Evolutionary conservation across 179 eudicot species (phyloP).

Genomic region (Corrigiola litoralis): DNA sequence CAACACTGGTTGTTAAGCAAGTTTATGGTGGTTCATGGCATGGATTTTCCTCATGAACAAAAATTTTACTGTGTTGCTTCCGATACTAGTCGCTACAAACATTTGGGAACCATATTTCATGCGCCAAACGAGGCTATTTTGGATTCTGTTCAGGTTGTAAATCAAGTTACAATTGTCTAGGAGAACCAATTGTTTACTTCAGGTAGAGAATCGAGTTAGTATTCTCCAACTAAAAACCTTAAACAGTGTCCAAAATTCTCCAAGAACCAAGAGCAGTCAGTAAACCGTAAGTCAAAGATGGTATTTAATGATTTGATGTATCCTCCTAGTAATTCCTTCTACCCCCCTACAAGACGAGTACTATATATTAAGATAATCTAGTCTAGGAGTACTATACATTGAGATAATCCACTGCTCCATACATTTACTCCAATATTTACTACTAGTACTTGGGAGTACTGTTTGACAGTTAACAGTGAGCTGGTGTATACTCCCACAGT

Average conservation of each 20-base stretch:
- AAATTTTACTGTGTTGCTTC: no score
- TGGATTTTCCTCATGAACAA: no score
- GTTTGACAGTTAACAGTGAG: constrained; percentile 5
- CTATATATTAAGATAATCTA: background rate
- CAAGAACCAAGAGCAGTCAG: background rate
- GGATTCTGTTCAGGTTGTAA: background rate
- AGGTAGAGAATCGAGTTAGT: background rate
- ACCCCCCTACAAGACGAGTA: background rate
- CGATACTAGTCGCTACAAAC: background rate
- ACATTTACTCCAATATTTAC: background rate
- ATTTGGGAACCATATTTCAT: background rate
- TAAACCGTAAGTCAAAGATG: background rate
- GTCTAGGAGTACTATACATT: background rate
- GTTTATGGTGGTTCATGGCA: no score
- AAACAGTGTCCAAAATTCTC: background rate
- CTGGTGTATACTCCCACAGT: constrained; percentile 1
- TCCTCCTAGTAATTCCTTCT: background rate
- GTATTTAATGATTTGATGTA: background rate
- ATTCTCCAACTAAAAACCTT: background rate
- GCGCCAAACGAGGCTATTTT: background rate
- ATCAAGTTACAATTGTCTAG: background rate
- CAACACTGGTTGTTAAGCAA: no score
- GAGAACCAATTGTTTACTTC: background rate
- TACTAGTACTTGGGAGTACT: background rate
- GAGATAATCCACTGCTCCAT: background rate